Conservation (phyloP, 768 basidiomycete species). For the Tulasnella sp. region DNA sequence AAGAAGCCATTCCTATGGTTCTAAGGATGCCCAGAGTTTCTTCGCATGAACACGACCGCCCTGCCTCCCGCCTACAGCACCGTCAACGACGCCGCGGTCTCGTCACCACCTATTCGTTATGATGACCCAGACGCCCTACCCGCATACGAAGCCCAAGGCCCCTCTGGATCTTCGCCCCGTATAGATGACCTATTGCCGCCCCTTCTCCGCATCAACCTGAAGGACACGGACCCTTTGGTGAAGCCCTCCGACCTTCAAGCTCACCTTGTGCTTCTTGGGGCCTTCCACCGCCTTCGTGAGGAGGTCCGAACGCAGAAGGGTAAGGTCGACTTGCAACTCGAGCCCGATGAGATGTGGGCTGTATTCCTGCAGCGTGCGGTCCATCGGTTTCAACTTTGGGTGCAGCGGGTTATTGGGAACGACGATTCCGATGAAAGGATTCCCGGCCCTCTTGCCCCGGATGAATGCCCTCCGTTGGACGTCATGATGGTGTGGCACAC, state of each 20-base stretch:
- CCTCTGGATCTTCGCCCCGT: background rate
- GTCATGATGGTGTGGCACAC: constrained; percentile 20
- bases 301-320: constrained; percentile 3
- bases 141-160: background rate
- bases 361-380: constrained; percentile 18
- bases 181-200: background rate
- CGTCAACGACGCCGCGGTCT: too few species aligned
- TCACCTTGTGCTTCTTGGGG: constrained; percentile 20
- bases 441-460: background rate
- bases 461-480: constrained; percentile 19
- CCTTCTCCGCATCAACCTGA: background rate
- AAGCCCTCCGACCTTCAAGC: constrained; percentile 1
- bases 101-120: too few species aligned
- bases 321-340: background rate
- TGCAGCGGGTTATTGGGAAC: background rate
- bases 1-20: too few species aligned
- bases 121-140: background rate
- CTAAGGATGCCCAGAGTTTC: too few species aligned
- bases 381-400: constrained; percentile 18
- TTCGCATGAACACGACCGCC: too few species aligned
- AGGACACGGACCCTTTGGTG: constrained; percentile 12
- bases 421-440: background rate
- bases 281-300: constrained; percentile 18
- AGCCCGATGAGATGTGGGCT: constrained; percentile 19
- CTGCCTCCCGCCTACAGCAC: too few species aligned